Conservation (phyloP, 1,284 basidiomycete species). For the Boletellus sp. region DNA sequence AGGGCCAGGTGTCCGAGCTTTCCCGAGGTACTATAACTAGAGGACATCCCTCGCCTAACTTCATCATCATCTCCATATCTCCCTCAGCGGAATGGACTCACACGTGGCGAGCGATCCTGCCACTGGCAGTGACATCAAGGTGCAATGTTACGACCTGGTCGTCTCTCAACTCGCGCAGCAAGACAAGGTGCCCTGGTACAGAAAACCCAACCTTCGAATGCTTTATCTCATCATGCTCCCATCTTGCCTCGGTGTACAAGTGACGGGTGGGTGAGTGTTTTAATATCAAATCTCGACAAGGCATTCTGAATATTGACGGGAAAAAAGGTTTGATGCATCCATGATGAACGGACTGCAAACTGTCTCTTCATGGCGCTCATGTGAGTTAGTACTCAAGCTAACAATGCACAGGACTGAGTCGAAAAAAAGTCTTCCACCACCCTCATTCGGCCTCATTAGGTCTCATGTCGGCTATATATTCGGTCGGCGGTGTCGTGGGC, state of each 20-base stretch:
- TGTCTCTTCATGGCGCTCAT: not conserved
- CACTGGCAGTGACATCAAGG: too few relatives aligned
- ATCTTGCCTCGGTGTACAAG: not conserved
- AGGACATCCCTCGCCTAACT: not conserved
- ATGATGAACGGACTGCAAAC: not conserved
- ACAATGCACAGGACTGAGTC: not conserved
- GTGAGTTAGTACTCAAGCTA: not conserved
- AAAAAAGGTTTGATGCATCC: not conserved
- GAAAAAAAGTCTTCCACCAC: not conserved
- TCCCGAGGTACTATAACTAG: not conserved
- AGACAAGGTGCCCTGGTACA: not conserved
- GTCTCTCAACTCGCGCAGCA: not conserved
- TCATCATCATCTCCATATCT: not conserved
- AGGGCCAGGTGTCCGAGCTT: too few relatives aligned
- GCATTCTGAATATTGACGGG: not conserved
- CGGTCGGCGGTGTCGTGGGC: not conserved
- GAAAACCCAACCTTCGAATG: not conserved
- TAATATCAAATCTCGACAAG: not conserved
- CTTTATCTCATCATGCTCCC: not conserved
- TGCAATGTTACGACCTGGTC: not conserved
- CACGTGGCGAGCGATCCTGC: not conserved
- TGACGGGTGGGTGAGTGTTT: not conserved
- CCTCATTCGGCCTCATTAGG: not conserved
- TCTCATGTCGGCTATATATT: not conserved
- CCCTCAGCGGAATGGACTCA: not conserved